A percentile compares a stretch with the other conserved stretches of the same genome.
Evolutionary conservation across 2,329 filamentous ascomycete genomes (phyloP).

Genomic region (Sclerotinia borealis): DNA sequence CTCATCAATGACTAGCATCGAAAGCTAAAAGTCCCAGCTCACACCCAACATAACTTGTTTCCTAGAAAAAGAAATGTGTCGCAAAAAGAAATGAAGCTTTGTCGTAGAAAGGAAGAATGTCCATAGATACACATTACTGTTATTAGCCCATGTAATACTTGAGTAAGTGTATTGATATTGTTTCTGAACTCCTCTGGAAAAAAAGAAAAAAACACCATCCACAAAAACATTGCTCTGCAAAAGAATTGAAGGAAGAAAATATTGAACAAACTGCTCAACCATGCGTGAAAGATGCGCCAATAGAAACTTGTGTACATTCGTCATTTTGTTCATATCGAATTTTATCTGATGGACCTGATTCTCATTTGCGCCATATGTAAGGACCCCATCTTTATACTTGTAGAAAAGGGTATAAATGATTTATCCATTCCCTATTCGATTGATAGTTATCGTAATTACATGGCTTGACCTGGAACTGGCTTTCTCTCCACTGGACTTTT

Average conservation of each 20-base stretch:
- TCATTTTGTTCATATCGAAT: constrained; percentile 19
- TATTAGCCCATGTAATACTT: constrained; percentile 8
- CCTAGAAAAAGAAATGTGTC: not conserved
- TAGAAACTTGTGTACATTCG: constrained; percentile 17
- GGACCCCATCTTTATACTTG: constrained; percentile 11
- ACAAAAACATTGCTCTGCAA: not conserved
- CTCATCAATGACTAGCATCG: constrained; percentile 6
- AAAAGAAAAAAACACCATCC: not conserved
- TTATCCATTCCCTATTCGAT: constrained; percentile 3
- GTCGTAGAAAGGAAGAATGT: constrained; percentile 3
- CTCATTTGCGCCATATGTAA: constrained; percentile 8
- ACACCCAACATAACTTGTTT: not conserved
- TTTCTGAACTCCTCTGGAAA: constrained; percentile 3
- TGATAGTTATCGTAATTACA: constrained; percentile 19
- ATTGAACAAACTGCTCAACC: constrained; percentile 3
- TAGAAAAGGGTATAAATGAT: not conserved
- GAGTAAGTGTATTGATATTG: constrained; percentile 4
- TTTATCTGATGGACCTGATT: constrained; percentile 13
- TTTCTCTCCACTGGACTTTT: constrained; percentile 21
- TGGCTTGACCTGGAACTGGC: constrained; percentile 31
- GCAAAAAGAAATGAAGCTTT: not conserved
- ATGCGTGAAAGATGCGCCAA: not conserved
- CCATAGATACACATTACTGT: constrained; percentile 14
- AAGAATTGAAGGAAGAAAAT: constrained; percentile 12
- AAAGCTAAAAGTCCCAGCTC: not conserved